Base-by-base conservation (phyloP, 179 eudicot species). In the Gypsophila paniculata region DNA sequence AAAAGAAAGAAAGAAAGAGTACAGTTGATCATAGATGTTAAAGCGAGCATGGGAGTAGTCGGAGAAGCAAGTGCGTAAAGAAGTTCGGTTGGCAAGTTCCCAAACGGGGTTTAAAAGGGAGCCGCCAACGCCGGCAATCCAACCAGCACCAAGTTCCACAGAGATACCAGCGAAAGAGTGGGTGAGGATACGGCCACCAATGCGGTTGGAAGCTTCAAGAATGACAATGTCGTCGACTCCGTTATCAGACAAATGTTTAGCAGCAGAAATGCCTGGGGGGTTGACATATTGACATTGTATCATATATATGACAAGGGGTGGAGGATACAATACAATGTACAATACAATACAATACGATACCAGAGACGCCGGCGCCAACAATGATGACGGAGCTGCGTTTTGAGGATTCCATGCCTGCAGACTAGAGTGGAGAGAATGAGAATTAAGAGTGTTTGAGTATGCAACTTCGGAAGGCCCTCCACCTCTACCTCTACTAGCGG, bases 41-140 rank as follows among this genome's bases (percentile, higher is more conserved):
- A 80, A 90, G n/a, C 92, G 91, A 15, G 96, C 96, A 83, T 92
- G 78, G 77, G 90, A 87, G 46, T 92, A 92, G 75, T 92, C 98
- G 4, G 98, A 92, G 66, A 86, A 86, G 70, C 87, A 84, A 7
- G 98, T 92, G 3, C 92, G 87, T 48, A 92, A 88, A 12, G 80
- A 81, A 26, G 87, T 68, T 34, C 73, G 79, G 17, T 75, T 57
- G 0, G 98, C 91, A 2, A 92, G 86, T 2, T 90, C 86, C 94
- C 91, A 92, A 13, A 92, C 85, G 2, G 98, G 98, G 52, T 92
- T 92, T 0, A 82, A 34, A 66, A 79, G 69, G 18, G 84, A 78
- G 18, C 98, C 98, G 13, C 98, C 98, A 19, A 92, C 96, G 18
- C 98, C 98, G 55, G 89, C 94, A 19, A 92, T 83, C 98, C 98